Evolutionary conservation across 177 flowering plant genomes (phyloP).

Genomic region (Vitis hybrid): DNA sequence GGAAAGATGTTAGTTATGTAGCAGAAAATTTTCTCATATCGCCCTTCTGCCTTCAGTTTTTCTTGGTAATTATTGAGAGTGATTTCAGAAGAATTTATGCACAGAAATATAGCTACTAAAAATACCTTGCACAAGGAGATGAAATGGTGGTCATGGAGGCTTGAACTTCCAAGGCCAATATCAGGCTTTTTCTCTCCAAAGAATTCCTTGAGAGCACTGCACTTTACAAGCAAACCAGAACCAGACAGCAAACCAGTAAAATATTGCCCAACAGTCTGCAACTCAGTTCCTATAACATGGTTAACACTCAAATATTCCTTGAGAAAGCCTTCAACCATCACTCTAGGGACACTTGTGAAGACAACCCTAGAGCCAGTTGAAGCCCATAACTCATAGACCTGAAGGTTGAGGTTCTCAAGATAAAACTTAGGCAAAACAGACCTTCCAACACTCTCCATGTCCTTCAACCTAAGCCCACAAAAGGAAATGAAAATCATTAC

Average conservation of each 20-base stretch:
- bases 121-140: conserved; percentile 70
- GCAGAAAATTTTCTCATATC: no score
- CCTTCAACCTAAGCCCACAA: conserved; percentile 63
- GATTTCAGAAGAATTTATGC: no score
- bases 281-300: conserved; percentile 65
- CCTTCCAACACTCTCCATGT: conserved; percentile 57
- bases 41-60: no score
- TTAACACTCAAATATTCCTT: conserved; percentile 68
- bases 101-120: no score
- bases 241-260: conserved; percentile 57
- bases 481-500: conserved; percentile 75
- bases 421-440: conserved; percentile 90
- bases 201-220: conserved; percentile 53
- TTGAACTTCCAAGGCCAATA: conserved; percentile 60
- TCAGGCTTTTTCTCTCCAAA: conserved; percentile 70
- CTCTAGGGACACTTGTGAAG: conserved; percentile 66
- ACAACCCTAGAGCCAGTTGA: conserved; percentile 44
- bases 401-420: conserved; percentile 62
- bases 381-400: conserved; percentile 49
- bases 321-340: conserved; percentile 78
- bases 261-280: conserved; percentile 42
- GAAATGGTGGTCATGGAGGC: conserved; percentile 53
- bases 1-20: no score
- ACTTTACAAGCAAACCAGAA: conserved; percentile 68
- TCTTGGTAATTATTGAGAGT: no score